A percentile compares a stretch with the other conserved stretches of the same genome.
Evolutionary conservation across 805 yeast species (phyloP).

Genomic region (Candida ovalis): DNA sequence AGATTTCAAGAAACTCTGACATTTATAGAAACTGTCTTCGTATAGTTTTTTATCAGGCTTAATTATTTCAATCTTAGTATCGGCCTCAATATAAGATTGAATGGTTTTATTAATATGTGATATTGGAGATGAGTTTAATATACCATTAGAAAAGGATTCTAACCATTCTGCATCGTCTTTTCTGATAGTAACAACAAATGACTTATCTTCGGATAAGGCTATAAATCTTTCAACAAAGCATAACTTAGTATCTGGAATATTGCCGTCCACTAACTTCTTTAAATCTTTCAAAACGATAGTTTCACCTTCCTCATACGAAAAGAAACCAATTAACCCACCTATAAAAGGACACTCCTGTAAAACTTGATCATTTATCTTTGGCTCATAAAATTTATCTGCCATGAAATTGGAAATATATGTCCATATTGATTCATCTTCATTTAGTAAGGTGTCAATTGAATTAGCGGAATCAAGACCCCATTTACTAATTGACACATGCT

Average conservation of each 20-base stretch:
- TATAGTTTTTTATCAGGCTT: conserved; percentile 56
- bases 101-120: conserved; percentile 6
- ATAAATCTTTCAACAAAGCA: conserved; percentile 67
- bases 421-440: conserved; percentile 43
- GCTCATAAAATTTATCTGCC: conserved; percentile 33
- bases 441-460: not conserved
- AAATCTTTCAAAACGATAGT: conserved; percentile 34
- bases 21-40: conserved; percentile 47
- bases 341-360: conserved; percentile 62
- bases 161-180: conserved; percentile 39
- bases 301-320: conserved; percentile 86
- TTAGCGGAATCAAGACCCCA: conserved; percentile 22
- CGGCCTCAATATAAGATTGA: not conserved
- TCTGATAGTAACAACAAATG: conserved; percentile 52
- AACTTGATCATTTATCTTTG: conserved; percentile 20
- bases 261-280: conserved; percentile 34
- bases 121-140: not conserved
- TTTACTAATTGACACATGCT: conserved; percentile 24
- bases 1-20: conserved; percentile 62
- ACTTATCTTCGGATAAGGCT: conserved; percentile 46
- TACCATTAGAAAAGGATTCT: conserved; percentile 5
- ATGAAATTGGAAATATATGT: conserved; percentile 46
- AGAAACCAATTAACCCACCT: conserved; percentile 87
- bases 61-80: conserved; percentile 28
- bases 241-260: conserved; percentile 70